Percentiles rank a stretch among this genome's conserved stretches.
Conservation (phyloP, 345 rosid genomes). For the Pelargonium nanum region DNA sequence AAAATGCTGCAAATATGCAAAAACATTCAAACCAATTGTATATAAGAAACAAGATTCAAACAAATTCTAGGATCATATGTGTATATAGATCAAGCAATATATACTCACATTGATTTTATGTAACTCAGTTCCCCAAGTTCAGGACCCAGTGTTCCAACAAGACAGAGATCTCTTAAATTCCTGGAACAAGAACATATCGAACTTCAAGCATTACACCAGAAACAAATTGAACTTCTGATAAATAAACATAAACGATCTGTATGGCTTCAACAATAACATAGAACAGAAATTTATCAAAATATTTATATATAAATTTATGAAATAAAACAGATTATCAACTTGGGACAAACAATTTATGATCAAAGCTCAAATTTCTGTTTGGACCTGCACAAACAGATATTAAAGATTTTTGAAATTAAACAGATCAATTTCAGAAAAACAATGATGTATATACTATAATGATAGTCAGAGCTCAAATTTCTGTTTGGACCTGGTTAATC, state of each 20-base stretch:
- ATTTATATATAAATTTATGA: no score
- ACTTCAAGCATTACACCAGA: not conserved
- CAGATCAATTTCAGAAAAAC: not conserved
- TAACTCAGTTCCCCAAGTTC: slow-evolving; percentile 38
- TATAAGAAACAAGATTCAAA: not conserved
- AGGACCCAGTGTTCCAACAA: slow-evolving; percentile 47
- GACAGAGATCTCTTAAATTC: slow-evolving; percentile 55
- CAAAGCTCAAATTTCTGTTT: no score
- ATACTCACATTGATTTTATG: slow-evolving; percentile 50
- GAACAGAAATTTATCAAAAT: no score
- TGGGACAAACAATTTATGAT: no score
- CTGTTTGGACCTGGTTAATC: no score
- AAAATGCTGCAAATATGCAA: slow-evolving; percentile 26
- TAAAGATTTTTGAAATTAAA: not conserved
- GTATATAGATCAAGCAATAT: not conserved
- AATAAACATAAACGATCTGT: no score
- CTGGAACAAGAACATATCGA: slow-evolving; percentile 23
- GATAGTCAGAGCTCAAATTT: no score
- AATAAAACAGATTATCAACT: no score
- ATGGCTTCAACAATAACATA: no score
- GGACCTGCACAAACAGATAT: no score
- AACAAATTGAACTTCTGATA: not conserved
- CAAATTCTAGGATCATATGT: not conserved
- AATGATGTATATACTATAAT: no score
- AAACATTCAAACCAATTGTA: not conserved